Evolutionary conservation across 139 green algal species (phyloP), one percentile per base, ranked within the genome.

Genomic region (Chlorella ohadii): DNA sequence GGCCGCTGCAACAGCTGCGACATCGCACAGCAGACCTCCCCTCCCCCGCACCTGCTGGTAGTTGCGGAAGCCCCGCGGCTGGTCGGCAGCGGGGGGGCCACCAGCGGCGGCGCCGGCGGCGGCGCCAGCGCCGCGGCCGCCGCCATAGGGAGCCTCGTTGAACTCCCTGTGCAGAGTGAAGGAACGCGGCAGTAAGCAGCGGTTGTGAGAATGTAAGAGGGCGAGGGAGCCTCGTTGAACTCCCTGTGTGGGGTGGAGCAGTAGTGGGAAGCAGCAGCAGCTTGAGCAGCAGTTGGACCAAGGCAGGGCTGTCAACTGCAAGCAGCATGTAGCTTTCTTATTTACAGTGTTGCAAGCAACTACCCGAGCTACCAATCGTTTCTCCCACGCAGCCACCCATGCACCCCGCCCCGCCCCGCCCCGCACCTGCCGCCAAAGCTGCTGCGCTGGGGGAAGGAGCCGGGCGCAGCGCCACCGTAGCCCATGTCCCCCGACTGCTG

Each of bases 51-150:
- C 51, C 51, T 76, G 34, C 39, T 75, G 57, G 36, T 87, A 87
- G 34, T 34, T 65, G 22, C 76, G 73, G 72, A 82, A 90, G 36
- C 86, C 86, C 27, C 84, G 86, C 16, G 51, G 51, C 51, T 59
- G 51, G 51, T 59, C 51, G 51, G 12, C 51, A 22, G 51, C 51
- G 51, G 51, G 51, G 51, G 39, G 22, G 39, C 70, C 70, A 28
- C 27, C 38, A 22, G 33, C 56, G 57, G 28, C 47, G 47, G 17
- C 72, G 28, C 47, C 44, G 15, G 25, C 28, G 47, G 38, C 47
- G 47, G n/a, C 72, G 47, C 75, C 75, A n/a, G n/a, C n/a, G 34
- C 41, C 55, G 25, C 75, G 34, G 57, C 76, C 57, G 36, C 76
- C 76, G 33, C 76, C 63, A 36, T 51, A 44, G 74, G 17, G 31